Base-by-base conservation (phyloP, 2,329 filamentous ascomycete species). In the Neofusicoccum kwambonambiense region DNA sequence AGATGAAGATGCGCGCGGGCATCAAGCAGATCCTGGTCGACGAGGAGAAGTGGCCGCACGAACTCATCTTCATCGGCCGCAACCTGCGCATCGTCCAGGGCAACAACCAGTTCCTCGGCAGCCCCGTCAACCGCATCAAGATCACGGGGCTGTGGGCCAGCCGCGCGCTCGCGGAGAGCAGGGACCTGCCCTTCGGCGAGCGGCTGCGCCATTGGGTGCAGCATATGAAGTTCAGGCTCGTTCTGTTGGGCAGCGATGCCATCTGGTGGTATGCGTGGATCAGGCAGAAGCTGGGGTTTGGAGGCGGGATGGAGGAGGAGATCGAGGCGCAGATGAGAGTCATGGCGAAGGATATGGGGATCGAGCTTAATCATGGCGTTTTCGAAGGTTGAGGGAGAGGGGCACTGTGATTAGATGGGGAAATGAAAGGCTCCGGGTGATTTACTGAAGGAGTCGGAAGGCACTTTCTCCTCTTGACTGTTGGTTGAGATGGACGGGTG, bases 11-110 rank as follows among this genome's bases (percentile, higher is more conserved):
- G 76, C 86, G 88, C 39, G 83, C 88, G 70, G 87, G 85, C 8
- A 89, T 96, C 81, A 91, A 91, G 75, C 86, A 91, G 67, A 88
- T 97, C 65, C 84, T 97, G 6, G 87, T 87, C 8, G 92, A 97
- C 77, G 92, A 96, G 78, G 88, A 89, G 47, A 93, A 93, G 75
- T 94, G 91, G 88, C 93, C 93, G 4, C 90, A 90, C 73, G 93
- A 96, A 76, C 88, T 97, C 65, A 88, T 97, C 72, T 97, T 97
- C 77, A 93, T 97, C 70, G 92, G 92, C 1, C 87, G 93, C 44
- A 97, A 96, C 76, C 87, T 97, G 82, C 87, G 93, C 62, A 97
- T 97, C 72, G 93, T 97, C 2, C 93, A 97, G 78, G 92, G 89
- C 5, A 96, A 96, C 78, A 96, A 97, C 75, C 92, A 96, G 74